These are phyloP conservation scores for Naganishia randhawae DNA, from an alignment of 768 basidiomycete species.

Conservation along the genomic window DNA sequence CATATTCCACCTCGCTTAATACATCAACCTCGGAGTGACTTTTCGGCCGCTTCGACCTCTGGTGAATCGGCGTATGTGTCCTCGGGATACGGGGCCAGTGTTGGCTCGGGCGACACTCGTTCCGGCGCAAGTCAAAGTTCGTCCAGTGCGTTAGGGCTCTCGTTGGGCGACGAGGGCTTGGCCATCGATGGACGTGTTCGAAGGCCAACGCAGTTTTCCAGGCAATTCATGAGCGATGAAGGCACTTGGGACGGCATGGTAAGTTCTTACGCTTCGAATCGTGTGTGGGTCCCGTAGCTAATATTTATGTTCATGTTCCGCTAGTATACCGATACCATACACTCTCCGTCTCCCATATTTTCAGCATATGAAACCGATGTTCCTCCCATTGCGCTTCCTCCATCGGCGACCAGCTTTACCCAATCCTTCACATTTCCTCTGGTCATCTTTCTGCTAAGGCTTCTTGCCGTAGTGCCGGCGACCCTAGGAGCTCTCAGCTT, in stretches of 20 bases:
- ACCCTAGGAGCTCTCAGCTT: slow-evolving; percentile 13
- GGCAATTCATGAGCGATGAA: slow-evolving; percentile 1
- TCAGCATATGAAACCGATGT: slow-evolving; percentile 19
- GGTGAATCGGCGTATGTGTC: background rate
- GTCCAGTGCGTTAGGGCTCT: slow-evolving; percentile 3
- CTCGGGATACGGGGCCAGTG: slow-evolving; percentile 7
- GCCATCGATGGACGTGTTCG: background rate
- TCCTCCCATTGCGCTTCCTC: slow-evolving; percentile 6
- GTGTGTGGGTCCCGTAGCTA: background rate
- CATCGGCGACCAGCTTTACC: background rate
- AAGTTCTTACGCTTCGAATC: background rate
- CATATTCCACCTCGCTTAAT: slow-evolving; percentile 3
- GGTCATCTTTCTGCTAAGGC: slow-evolving; percentile 37
- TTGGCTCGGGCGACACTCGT: background rate
- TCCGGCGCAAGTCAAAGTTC: slow-evolving; percentile 6
- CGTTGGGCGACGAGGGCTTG: background rate
- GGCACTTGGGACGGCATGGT: slow-evolving; percentile 10
- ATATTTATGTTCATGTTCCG: background rate
- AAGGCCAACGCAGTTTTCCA: background rate
- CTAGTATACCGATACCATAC: slow-evolving; percentile 12
- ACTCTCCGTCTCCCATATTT: slow-evolving; percentile 11
- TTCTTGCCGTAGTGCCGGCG: slow-evolving; percentile 45
- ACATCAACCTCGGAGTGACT: slow-evolving; percentile 16
- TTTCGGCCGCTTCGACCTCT: slow-evolving; percentile 13
- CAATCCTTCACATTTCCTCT: slow-evolving; percentile 27